A percentile compares a stretch with the other conserved stretches of the same genome.
These are phyloP conservation scores for Datura wrightii DNA, from an alignment of 257 asterid species.

Conservation along the genomic window DNA sequence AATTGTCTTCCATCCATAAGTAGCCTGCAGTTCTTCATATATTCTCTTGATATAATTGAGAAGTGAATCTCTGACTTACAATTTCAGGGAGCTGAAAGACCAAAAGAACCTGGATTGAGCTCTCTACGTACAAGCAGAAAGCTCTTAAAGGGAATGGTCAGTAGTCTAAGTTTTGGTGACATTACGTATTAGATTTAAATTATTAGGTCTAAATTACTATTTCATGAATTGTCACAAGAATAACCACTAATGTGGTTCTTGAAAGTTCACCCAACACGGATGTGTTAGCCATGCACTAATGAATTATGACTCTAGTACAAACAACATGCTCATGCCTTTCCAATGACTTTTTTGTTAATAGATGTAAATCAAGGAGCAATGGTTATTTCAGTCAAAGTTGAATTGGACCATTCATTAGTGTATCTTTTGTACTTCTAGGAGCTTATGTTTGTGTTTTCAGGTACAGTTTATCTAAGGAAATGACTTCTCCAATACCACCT, in stretches of 20 bases:
- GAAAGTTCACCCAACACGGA: not conserved
- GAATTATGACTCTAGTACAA: not conserved
- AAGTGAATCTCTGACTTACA: slow-evolving; percentile 23
- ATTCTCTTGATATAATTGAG: slow-evolving; percentile 20
- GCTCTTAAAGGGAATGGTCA: slow-evolving; percentile 91
- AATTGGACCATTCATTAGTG: not conserved
- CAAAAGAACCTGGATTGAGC: slow-evolving; percentile 79
- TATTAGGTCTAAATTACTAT: slow-evolving; percentile 19
- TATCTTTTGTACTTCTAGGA: not conserved
- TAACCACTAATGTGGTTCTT: slow-evolving; percentile 26
- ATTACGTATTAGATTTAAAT: not conserved
- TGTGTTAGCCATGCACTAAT: not conserved
- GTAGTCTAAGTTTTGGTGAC: slow-evolving; percentile 30
- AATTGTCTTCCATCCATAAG: not conserved
- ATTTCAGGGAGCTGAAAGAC: slow-evolving; percentile 87
- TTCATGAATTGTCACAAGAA: not conserved
- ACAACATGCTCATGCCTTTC: slow-evolving; percentile 20
- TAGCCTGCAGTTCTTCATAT: not conserved
- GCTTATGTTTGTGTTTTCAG: not conserved
- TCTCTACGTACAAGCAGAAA: slow-evolving; percentile 86
- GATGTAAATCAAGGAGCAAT: not conserved
- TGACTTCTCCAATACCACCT: slow-evolving; percentile 8
- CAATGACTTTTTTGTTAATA: not conserved
- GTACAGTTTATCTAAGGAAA: not conserved
- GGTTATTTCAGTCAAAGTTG: not conserved